phyloP scores from a whole-genome alignment of 176 grass and related monocot species.

The Cocos nucifera region DNA sequence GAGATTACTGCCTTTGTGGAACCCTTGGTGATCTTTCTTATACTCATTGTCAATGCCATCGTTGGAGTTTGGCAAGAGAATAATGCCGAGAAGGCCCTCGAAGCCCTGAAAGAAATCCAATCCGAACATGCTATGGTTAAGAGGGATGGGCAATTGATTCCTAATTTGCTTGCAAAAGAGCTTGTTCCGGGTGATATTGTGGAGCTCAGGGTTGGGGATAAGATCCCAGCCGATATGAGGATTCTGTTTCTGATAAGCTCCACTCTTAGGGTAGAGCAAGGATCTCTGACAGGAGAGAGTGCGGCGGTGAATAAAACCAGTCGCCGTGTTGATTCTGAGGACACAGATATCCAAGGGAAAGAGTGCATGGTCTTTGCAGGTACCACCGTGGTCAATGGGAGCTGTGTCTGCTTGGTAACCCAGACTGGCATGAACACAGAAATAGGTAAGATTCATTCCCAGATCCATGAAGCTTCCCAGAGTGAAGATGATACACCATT shows the following conservation, averaged over 20 bases:
- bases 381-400: slow-evolving; percentile 82
- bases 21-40: slow-evolving; percentile 92
- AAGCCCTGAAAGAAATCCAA: slow-evolving; percentile 80
- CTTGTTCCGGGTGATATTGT: slow-evolving; percentile 83
- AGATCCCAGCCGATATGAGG: slow-evolving; percentile 87
- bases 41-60: slow-evolving; percentile 79
- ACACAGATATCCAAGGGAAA: slow-evolving; percentile 88
- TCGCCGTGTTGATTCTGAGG: slow-evolving; percentile 30
- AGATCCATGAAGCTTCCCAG: slow-evolving; percentile 84
- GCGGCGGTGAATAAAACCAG: slow-evolving; percentile 76
- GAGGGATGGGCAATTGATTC: slow-evolving; percentile 42
- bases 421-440: slow-evolving; percentile 83
- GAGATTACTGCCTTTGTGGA: slow-evolving; percentile 77
- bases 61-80: slow-evolving; percentile 91
- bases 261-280: slow-evolving; percentile 78
- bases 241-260: slow-evolving; percentile 54
- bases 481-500: slow-evolving; percentile 82
- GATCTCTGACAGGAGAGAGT: slow-evolving; percentile 83
- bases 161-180: slow-evolving; percentile 35
- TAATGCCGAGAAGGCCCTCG: slow-evolving; percentile 83
- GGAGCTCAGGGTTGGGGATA: slow-evolving; percentile 65
- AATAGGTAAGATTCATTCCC: slow-evolving; percentile 87
- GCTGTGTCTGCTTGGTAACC: slow-evolving; percentile 63
- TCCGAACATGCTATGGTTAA: slow-evolving; percentile 64
- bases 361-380: slow-evolving; percentile 86